Evolutionary conservation across 768 basidiomycete genomes (phyloP), one percentile per base, ranked within the genome.

Genomic region (Dentipellis sp.): DNA sequence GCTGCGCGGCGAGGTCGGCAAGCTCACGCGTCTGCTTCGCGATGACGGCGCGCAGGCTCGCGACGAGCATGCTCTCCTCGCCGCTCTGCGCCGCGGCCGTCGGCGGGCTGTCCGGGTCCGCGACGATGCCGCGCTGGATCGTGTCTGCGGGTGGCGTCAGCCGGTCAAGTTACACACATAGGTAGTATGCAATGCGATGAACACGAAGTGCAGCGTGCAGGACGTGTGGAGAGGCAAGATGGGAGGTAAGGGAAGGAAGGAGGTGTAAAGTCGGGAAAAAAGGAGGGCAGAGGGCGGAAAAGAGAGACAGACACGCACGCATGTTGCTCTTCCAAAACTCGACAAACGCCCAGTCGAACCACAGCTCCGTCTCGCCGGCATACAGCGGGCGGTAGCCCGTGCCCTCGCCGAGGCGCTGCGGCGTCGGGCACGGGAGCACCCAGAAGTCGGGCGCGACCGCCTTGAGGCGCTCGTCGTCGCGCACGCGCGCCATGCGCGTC

Each of bases 271-370:
- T 56, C 40, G 23, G 14, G 49, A 12, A 55, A 38, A 34, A 38
- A 42, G n/a, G 21, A 34, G 36, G 14, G 4, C 46, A 49, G 55
- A 14, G 23, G 10, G 34, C 8, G 38, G 29, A 50, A 23, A 14
- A 4, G 6, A 45, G 6, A 52, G 59, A 10, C 21, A 57, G 48
- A 53, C 7, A 47, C 47, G 22, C 63, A 95, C 95, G 91, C 66
- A 94, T 97, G 66, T 95, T 94, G 48, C 91, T 94, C 73, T 98
- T 98, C 88, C 92, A 94, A 69, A 97, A 99, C 69, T 99, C 97
- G 6, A 97, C 83, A 70, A 98, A 98, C 0, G 86, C 81, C 92
- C 94, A 98, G 68, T 98, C 94, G 66, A 98, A 90, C 97, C 97
- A 98, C 39, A 97, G 78, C 70, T 94, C 92, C 23, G 83, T 89